These are phyloP conservation scores for Vitellaria paradoxa DNA, from an alignment of 179 eudicot species.

Conservation along the genomic window DNA sequence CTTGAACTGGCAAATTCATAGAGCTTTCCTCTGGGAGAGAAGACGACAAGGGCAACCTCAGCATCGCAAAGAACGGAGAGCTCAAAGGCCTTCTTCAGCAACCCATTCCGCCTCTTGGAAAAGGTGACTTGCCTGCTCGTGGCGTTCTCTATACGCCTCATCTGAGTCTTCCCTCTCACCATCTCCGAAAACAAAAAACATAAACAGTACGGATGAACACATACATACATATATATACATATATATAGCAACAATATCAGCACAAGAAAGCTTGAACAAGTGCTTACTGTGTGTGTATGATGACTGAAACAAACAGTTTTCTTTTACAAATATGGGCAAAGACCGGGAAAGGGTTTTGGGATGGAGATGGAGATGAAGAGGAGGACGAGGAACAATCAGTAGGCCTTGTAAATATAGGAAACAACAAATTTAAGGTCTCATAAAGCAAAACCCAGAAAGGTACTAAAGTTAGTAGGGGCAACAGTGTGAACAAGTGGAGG, in stretches of 20 bases:
- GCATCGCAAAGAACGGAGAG: conserved; percentile 85
- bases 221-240: not conserved
- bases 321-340: conserved; percentile 21
- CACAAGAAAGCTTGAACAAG: not conserved
- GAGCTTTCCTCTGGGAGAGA: conserved; percentile 73
- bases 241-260: no score
- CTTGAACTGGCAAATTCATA: conserved; percentile 68
- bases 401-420: conserved; percentile 9
- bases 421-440: not conserved
- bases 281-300: not conserved
- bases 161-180: conserved; percentile 81
- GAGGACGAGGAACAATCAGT: not conserved
- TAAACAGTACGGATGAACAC: not conserved
- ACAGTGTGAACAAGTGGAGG: not conserved
- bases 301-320: not conserved
- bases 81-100: conserved; percentile 72
- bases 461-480: not conserved
- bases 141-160: conserved; percentile 78
- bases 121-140: conserved; percentile 85
- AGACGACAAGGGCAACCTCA: conserved; percentile 62
- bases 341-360: conserved; percentile 12
- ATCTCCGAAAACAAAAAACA: conserved; percentile 22
- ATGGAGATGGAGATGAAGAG: not conserved
- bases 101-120: conserved; percentile 63
- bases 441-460: not conserved